Conservation (phyloP, 2,329 filamentous ascomycete genomes). For the Monosporascus sp. region DNA sequence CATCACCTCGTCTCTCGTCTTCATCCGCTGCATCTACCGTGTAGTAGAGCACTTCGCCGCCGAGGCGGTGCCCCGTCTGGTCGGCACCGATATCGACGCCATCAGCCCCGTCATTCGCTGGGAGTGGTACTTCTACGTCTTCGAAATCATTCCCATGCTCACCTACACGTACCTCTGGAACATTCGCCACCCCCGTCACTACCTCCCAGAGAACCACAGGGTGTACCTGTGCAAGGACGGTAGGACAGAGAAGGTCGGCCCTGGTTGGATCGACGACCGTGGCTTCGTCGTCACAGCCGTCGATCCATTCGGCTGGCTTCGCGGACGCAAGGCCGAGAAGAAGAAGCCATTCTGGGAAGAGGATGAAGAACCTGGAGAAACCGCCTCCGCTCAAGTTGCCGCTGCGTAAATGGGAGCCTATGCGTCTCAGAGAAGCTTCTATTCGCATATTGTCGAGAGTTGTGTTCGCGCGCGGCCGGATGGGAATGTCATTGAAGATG, state of each 20-base stretch:
- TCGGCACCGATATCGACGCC: conserved; percentile 18
- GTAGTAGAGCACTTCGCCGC: conserved; percentile 37
- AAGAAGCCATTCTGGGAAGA: conserved; percentile 14
- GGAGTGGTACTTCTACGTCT: conserved; percentile 42
- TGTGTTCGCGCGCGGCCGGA: too few relatives aligned
- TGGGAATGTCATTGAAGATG: too few relatives aligned
- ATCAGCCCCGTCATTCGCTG: conserved; percentile 33
- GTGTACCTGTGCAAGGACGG: conserved; percentile 35
- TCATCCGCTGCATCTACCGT: conserved; percentile 37
- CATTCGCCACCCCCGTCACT: conserved; percentile 32
- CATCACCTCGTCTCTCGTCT: conserved; percentile 31
- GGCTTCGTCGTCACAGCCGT: conserved; percentile 13
- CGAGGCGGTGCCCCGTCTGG: conserved; percentile 27
- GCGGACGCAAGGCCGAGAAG: conserved; percentile 14
- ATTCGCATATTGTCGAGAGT: too few relatives aligned
- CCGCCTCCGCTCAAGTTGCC: too few relatives aligned
- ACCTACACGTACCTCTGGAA: conserved; percentile 35
- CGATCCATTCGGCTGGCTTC: conserved; percentile 26
- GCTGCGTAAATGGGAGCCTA: too few relatives aligned
- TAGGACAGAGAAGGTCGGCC: conserved; percentile 27
- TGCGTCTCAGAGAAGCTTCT: too few relatives aligned
- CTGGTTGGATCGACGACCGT: conserved; percentile 26
- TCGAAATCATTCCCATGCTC: conserved; percentile 37
- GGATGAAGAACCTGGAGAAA: too few relatives aligned
- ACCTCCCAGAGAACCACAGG: conserved; percentile 29